These are phyloP conservation scores for Penicillium sp. DNA, from an alignment of 2,329 filamentous ascomycete genomes.

Conservation along the genomic window DNA sequence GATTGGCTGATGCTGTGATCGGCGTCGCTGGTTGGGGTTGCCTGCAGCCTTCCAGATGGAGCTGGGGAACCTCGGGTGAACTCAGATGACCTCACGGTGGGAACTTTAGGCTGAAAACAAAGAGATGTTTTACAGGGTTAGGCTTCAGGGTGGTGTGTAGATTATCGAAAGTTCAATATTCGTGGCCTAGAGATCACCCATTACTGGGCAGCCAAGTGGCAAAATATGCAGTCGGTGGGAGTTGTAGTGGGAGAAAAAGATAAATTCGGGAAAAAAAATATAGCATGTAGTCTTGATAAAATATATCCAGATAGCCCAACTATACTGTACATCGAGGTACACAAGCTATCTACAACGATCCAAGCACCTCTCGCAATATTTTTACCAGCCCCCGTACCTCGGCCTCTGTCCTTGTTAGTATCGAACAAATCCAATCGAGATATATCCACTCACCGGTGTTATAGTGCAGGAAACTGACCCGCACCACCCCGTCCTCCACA, in stretches of 20 bases:
- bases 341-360: neutral
- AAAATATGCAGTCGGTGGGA: neutral
- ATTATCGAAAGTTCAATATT: slow-evolving; percentile 18
- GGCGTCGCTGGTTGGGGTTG: slow-evolving; percentile 13
- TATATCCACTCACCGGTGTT: slow-evolving; percentile 58
- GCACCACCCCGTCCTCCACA: slow-evolving; percentile 62
- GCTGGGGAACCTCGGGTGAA: slow-evolving; percentile 8
- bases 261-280: neutral
- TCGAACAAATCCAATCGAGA: neutral
- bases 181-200: no score
- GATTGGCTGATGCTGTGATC: slow-evolving; percentile 16
- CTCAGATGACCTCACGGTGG: slow-evolving; percentile 11
- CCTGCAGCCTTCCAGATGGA: slow-evolving; percentile 13
- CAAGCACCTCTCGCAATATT: slow-evolving; percentile 18
- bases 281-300: neutral
- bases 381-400: slow-evolving; percentile 22
- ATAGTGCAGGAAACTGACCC: slow-evolving; percentile 73
- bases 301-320: neutral
- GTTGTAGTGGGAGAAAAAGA: neutral
- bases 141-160: neutral
- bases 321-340: neutral
- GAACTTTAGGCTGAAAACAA: slow-evolving; percentile 10
- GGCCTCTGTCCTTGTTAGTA: slow-evolving; percentile 19
- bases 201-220: neutral
- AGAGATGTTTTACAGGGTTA: neutral